These are phyloP conservation scores for Flaveria robusta DNA, from an alignment of 129 eudicot genomes.

Conservation along the genomic window DNA sequence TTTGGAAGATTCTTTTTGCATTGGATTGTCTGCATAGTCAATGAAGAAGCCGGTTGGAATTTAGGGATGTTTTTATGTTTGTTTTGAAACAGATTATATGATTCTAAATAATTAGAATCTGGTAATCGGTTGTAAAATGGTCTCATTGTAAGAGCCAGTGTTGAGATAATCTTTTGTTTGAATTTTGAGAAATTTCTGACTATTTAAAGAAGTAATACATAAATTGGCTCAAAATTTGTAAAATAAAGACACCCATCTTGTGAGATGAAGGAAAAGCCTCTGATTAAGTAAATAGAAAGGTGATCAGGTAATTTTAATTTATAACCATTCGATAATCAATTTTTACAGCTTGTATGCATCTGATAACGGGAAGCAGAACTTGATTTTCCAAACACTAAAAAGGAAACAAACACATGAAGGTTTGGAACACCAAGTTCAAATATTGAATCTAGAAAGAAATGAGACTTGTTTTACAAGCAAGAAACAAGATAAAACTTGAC, in stretches of 20 bases:
- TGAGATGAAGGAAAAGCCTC: background rate
- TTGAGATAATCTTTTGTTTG: background rate
- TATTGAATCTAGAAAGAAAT: background rate
- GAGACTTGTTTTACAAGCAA: constrained; percentile 15
- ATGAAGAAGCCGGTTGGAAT: constrained; percentile 29
- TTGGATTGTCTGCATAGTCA: constrained; percentile 36
- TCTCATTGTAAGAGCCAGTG: background rate
- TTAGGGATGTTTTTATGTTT: constrained; percentile 29
- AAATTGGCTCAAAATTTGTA: background rate
- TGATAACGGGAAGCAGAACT: background rate
- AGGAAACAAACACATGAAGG: background rate
- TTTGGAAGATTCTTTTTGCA: constrained; percentile 34
- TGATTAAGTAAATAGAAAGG: background rate
- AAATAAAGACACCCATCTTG: background rate
- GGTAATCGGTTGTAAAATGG: background rate
- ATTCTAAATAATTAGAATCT: background rate
- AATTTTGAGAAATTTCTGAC: background rate
- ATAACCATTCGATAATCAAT: background rate
- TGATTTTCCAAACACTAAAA: background rate
- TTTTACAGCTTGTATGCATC: background rate
- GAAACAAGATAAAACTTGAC: constrained; percentile 4
- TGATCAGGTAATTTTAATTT: background rate
- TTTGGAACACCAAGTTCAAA: background rate
- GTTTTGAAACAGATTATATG: constrained; percentile 7
- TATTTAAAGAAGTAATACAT: background rate